Evolutionary conservation across 257 asterid genomes (phyloP), one percentile per base, ranked within the genome.

Genomic region (Oldenlandia corymbosa): DNA sequence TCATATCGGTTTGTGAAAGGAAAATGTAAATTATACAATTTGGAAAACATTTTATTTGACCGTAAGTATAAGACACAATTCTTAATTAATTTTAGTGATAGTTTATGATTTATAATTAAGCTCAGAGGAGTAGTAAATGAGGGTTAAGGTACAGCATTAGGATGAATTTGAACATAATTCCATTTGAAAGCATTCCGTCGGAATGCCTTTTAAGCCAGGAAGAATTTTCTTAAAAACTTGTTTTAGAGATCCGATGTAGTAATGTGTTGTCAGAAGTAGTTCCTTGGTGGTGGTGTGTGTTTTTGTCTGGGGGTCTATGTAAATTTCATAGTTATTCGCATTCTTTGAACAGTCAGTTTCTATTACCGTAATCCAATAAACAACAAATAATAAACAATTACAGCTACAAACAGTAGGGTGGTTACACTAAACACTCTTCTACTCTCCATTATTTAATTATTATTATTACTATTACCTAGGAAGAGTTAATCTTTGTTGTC

Each of bases 231-330:
- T 11, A 41, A n/a, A n/a, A 60, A n/a, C 55, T 45, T 2, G 55
- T 27, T 45, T 61, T 49, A 32, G 26, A 47, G 57, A 62, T 62
- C 67, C 67, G 30, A 62, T 21, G 42, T 2, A 30, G 7, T 39
- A 7, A 6, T 28, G 5, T 54, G 28, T 46, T 46, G 57, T 62
- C 57, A 62, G 67, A 50, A 13, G 20, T 2, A 14, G 5, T 55
- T n/a, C n/a, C n/a, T n/a, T n/a, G n/a, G n/a, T n/a, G n/a, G n/a
- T n/a, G n/a, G n/a, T n/a, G 20, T 6, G 27, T 0, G 67, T n/a
- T 30, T 5, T 30, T 62, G 67, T 62, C 56, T 32, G n/a, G n/a
- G 42, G 39, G 39, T 34, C 39, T 34, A 4, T 34, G 39, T 9
- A 4, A n/a, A 4, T 34, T 46, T 62, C 52, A n/a, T 7, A 30